These are phyloP conservation scores for Boletus coccyginus DNA, from an alignment of 768 basidiomycete species.

Conservation along the genomic window DNA sequence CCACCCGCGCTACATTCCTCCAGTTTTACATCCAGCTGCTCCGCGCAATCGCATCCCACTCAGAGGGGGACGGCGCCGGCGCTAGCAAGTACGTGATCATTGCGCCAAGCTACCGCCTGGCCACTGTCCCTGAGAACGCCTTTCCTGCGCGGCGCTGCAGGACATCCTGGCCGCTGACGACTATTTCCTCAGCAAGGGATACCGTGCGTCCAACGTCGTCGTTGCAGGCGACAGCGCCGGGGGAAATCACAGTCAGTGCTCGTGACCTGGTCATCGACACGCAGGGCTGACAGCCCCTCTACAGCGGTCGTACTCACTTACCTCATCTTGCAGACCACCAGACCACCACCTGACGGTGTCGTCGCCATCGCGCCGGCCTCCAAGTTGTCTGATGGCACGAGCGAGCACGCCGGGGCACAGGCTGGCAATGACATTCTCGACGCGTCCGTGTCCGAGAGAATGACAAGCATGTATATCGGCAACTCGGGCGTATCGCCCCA, in stretches of 20 bases:
- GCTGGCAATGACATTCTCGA: background rate
- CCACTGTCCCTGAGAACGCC: constrained; percentile 19
- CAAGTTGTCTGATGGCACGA: background rate
- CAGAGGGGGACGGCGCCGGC: background rate
- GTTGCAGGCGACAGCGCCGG: constrained; percentile 28
- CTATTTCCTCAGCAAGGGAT: constrained; percentile 22
- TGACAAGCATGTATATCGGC: constrained; percentile 9
- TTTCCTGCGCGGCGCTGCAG: constrained; percentile 24
- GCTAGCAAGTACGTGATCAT: constrained; percentile 8
- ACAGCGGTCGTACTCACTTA: constrained; percentile 1
- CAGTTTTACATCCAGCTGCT: constrained; percentile 9
- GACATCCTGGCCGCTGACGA: constrained; percentile 26
- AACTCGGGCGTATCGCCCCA: constrained; percentile 1
- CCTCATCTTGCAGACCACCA: constrained; percentile 49
- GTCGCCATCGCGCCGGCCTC: constrained; percentile 50
- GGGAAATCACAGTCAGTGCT: constrained; percentile 22
- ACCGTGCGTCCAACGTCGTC: constrained; percentile 18
- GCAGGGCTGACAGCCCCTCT: background rate
- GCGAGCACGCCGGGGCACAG: background rate
- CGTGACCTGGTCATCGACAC: too few species aligned
- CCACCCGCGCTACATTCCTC: background rate
- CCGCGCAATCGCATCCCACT: background rate
- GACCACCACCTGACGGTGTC: constrained; percentile 51
- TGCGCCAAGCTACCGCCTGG: constrained; percentile 25
- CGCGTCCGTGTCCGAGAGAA: accelerated